Percentiles rank a stretch among this genome's conserved stretches.
These are phyloP conservation scores for Platismatia glauca DNA, from an alignment of 495 filamentous ascomycete genomes.

Conservation along the genomic window DNA sequence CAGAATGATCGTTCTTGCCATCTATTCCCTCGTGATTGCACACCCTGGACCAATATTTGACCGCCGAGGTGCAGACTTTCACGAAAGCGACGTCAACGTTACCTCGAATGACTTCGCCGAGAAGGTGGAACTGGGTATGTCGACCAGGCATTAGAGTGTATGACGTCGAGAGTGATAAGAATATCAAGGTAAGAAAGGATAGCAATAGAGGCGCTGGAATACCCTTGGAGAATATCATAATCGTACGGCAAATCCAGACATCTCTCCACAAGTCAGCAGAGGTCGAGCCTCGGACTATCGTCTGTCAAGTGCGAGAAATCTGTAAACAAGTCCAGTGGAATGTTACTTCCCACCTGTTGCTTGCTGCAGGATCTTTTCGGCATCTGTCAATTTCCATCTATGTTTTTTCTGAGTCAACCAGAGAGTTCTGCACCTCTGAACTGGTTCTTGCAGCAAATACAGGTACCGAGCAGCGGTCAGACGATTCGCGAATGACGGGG, in stretches of 20 bases:
- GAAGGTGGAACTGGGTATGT: neutral
- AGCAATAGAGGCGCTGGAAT: neutral
- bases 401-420: neutral
- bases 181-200: neutral
- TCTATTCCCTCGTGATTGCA: slow-evolving; percentile 24
- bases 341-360: too few species aligned
- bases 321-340: too few species aligned
- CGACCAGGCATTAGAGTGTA: neutral
- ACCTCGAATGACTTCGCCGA: neutral
- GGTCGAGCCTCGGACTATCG: too few species aligned
- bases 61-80: neutral
- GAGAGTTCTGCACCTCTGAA: neutral
- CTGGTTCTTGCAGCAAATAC: too few species aligned
- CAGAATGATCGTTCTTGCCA: slow-evolving; percentile 26
- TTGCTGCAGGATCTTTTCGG: too few species aligned
- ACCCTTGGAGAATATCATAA: neutral
- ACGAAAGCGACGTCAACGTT: neutral
- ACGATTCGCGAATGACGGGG: too few species aligned
- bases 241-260: neutral
- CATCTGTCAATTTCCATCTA: neutral
- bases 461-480: too few species aligned
- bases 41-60: slow-evolving; percentile 27
- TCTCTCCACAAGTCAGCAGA: too few species aligned
- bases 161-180: neutral
- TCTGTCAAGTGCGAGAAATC: too few species aligned